phyloP scores from a whole-genome alignment of 306 rosid genomes.

The Chamaecrista fasciculata region DNA sequence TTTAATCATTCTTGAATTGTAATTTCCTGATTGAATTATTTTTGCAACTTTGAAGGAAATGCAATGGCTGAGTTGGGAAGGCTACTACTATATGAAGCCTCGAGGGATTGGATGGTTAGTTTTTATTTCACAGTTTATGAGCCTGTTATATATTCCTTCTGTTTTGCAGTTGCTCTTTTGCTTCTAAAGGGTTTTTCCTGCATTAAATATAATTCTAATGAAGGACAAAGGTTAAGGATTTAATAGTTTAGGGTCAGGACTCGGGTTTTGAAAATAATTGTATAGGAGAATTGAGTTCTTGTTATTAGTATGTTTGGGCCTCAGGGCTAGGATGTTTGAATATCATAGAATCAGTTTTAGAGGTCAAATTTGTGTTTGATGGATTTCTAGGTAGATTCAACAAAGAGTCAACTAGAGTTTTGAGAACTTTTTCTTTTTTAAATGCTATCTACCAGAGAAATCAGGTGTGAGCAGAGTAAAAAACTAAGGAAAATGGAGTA shows the following conservation, averaged over 20 bases:
- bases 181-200: background rate
- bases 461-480: background rate
- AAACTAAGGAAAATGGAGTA: background rate
- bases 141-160: background rate
- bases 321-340: background rate
- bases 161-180: background rate
- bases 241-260: background rate
- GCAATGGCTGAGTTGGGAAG: constrained; percentile 99
- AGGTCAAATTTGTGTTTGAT: background rate
- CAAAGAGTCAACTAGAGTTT: background rate
- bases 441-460: background rate
- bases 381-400: background rate
- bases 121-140: constrained; percentile 10
- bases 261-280: background rate
- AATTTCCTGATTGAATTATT: background rate
- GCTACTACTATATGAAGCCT: constrained; percentile 84
- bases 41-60: constrained; percentile 53
- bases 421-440: background rate
- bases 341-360: background rate
- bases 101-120: constrained; percentile 98
- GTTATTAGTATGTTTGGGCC: too few species aligned
- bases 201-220: background rate
- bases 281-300: background rate
- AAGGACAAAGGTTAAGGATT: background rate
- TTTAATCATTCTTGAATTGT: background rate